These are phyloP conservation scores for Trypanosoma lewisi DNA, from an alignment of 208 protist species.

Conservation along the genomic window DNA sequence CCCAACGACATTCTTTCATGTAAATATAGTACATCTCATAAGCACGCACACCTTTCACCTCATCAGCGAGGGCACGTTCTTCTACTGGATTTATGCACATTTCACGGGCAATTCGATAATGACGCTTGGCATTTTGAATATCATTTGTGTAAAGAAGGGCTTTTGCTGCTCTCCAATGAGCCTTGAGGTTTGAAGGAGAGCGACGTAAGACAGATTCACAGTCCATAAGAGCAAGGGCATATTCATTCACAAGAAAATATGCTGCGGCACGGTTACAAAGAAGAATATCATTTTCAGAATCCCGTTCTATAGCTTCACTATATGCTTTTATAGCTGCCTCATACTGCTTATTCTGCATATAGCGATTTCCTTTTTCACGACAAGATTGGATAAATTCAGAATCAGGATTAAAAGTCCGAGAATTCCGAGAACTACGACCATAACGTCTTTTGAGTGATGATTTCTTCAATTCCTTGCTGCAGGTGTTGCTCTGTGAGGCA, in stretches of 20 bases:
- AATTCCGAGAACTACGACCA: neutral
- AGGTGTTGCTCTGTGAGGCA: neutral
- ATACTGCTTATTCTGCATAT: slow-evolving; percentile 51
- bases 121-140: slow-evolving; percentile 34
- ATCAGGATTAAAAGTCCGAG: neutral
- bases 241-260: slow-evolving; percentile 60
- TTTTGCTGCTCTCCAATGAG: slow-evolving; percentile 75
- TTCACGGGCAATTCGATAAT: slow-evolving; percentile 51
- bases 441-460: neutral
- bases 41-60: slow-evolving; percentile 35
- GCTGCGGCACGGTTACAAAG: slow-evolving; percentile 75
- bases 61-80: slow-evolving; percentile 32
- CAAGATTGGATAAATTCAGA: slow-evolving; percentile 11
- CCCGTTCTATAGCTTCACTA: slow-evolving; percentile 56
- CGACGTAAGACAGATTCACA: slow-evolving; percentile 51
- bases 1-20: slow-evolving; percentile 38
- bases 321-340: slow-evolving; percentile 54
- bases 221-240: slow-evolving; percentile 61
- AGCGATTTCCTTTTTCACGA: slow-evolving; percentile 63
- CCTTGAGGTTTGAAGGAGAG: slow-evolving; percentile 50
- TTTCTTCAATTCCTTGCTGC: neutral
- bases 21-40: slow-evolving; percentile 52
- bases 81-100: slow-evolving; percentile 31
- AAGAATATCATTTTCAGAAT: slow-evolving; percentile 46
- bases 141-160: slow-evolving; percentile 38